Conservation (phyloP, 345 rosid species). For the Gynandropsis gynandra region DNA sequence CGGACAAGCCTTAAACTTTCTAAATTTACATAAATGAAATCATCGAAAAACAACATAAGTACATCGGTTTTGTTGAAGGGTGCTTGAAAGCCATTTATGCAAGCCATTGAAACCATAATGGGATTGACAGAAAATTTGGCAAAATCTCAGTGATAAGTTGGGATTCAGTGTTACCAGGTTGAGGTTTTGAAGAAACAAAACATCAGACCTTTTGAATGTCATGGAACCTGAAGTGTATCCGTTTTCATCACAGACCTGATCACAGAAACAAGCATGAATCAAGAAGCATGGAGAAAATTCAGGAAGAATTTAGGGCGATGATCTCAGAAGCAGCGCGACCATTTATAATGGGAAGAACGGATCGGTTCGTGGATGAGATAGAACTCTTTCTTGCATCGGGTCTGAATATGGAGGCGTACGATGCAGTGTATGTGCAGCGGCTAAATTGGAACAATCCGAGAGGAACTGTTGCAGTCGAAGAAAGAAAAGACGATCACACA, state of each 20-base stretch:
- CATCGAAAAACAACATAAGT: no score
- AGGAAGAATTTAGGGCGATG: slow-evolving; percentile 41
- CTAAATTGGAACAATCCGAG: slow-evolving; percentile 35
- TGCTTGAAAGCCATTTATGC: not conserved
- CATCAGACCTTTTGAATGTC: not conserved
- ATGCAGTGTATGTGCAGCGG: slow-evolving; percentile 43
- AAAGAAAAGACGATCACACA: slow-evolving; percentile 18
- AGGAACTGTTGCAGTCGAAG: slow-evolving; percentile 16
- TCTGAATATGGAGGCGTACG: slow-evolving; percentile 63
- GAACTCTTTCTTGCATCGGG: slow-evolving; percentile 76
- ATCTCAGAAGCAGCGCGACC: slow-evolving; percentile 59
- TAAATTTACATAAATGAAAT: not conserved
- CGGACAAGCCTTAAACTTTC: no score
- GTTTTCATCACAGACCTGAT: slow-evolving; percentile 30
- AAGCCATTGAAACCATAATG: not conserved
- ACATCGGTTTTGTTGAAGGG: no score
- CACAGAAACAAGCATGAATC: slow-evolving; percentile 16
- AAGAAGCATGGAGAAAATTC: slow-evolving; percentile 35
- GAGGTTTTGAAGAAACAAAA: not conserved
- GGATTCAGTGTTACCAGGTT: not conserved
- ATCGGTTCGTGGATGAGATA: slow-evolving; percentile 51
- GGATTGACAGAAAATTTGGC: no score
- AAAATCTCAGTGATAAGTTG: not conserved
- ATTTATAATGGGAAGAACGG: slow-evolving; percentile 51
- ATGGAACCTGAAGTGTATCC: not conserved